These are phyloP conservation scores for Liquidambar formosana DNA, from an alignment of 164 flowering plant genomes.

Conservation along the genomic window DNA sequence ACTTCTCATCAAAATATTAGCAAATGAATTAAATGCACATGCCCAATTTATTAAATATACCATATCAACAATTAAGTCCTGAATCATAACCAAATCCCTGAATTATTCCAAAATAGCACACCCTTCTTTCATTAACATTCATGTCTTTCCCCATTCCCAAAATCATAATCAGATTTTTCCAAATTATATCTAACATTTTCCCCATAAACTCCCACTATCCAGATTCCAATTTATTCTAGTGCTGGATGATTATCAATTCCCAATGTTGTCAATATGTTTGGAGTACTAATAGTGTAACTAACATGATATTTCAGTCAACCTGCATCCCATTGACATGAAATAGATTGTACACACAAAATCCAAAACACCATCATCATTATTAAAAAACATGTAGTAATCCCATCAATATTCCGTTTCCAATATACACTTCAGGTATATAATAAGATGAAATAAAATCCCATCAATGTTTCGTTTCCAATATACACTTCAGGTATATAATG, in stretches of 20 bases:
- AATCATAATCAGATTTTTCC: not conserved
- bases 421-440: too few species aligned
- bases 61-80: not conserved
- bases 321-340: too few species aligned
- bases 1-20: not conserved
- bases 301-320: too few species aligned
- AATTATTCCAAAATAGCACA: not conserved
- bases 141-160: not conserved
- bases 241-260: too few species aligned
- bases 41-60: not conserved
- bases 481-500: slow-evolving; percentile 1
- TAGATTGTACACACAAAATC: too few species aligned
- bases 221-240: too few species aligned
- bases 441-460: too few species aligned
- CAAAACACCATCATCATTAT: too few species aligned
- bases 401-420: too few species aligned
- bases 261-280: too few species aligned
- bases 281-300: too few species aligned
- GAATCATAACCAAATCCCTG: not conserved
- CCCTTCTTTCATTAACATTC: not conserved
- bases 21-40: not conserved
- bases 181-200: not conserved
- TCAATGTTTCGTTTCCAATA: not conserved
- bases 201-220: too few species aligned
- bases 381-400: not conserved